phyloP scores from a whole-genome alignment of 2,329 filamentous ascomycete genomes.

The Aspergillus sp. region DNA sequence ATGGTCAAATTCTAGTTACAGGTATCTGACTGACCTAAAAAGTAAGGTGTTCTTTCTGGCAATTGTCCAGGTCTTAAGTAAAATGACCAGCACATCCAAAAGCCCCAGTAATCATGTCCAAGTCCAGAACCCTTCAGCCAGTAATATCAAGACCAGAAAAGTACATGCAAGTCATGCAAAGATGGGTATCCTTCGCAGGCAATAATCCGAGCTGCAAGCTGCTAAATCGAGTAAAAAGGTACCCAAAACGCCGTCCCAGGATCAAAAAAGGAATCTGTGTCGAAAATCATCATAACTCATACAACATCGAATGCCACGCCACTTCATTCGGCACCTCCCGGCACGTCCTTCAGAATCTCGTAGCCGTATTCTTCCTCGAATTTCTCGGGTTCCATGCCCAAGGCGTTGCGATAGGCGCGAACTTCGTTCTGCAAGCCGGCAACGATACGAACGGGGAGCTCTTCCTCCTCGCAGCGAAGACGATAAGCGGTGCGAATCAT shows the following conservation, averaged over 20 bases:
- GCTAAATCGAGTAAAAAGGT: conserved; percentile 17
- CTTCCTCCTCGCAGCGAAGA: conserved; percentile 50
- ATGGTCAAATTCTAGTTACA: not conserved
- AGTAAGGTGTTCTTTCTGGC: not conserved
- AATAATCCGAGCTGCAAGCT: conserved; percentile 12
- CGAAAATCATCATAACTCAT: conserved; percentile 24
- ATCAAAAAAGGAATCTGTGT: conserved; percentile 11
- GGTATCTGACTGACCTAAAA: not conserved
- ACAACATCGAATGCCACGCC: conserved; percentile 2
- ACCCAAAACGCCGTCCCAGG: conserved; percentile 25
- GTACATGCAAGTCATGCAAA: conserved; percentile 20
- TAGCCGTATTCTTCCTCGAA: conserved; percentile 51
- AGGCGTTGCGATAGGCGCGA: conserved; percentile 46
- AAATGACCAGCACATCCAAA: not conserved
- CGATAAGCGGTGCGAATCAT: conserved; percentile 51
- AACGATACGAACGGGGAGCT: conserved; percentile 44
- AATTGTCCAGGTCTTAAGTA: not conserved
- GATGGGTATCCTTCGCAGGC: conserved; percentile 27
- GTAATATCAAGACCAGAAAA: conserved; percentile 9
- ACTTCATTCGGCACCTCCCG: conserved; percentile 33
- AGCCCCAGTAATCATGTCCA: not conserved
- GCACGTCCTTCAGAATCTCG: conserved; percentile 47
- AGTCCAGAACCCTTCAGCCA: not conserved
- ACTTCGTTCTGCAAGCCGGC: conserved; percentile 51
- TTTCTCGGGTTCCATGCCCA: conserved; percentile 50